These are phyloP conservation scores for Aspergillus sp. DNA, from an alignment of 2,329 filamentous ascomycete genomes.

Conservation along the genomic window DNA sequence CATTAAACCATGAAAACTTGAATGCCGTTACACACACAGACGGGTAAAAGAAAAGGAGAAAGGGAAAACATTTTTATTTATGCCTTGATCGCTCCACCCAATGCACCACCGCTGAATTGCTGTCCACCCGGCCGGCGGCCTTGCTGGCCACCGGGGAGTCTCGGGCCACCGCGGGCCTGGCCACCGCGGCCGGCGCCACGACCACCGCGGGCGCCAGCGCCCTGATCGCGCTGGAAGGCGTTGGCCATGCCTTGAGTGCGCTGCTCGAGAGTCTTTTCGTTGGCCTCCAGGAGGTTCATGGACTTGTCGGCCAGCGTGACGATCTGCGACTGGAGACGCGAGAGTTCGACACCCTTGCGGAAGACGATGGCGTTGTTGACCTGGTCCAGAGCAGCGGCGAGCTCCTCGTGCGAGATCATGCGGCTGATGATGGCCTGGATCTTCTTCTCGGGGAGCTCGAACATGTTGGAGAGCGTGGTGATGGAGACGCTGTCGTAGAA, in stretches of 20 bases:
- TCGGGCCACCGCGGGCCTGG: slow-evolving; percentile 35
- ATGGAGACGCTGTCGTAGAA: slow-evolving; percentile 97
- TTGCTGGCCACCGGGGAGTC: slow-evolving; percentile 38
- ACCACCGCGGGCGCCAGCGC: slow-evolving; percentile 66
- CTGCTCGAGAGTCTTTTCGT: slow-evolving; percentile 96
- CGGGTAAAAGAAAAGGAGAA: neutral
- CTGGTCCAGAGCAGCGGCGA: slow-evolving; percentile 93
- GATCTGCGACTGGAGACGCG: slow-evolving; percentile 89
- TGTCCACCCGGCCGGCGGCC: slow-evolving; percentile 47
- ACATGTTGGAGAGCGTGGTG: slow-evolving; percentile 84
- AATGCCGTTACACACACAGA: neutral
- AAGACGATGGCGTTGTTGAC: slow-evolving; percentile 97
- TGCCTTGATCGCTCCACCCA: slow-evolving; percentile 51
- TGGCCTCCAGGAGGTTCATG: slow-evolving; percentile 90
- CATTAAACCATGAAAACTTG: slow-evolving; percentile 18
- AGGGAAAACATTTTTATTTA: slow-evolving; percentile 31
- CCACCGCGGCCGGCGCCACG: slow-evolving; percentile 48
- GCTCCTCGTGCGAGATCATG: slow-evolving; percentile 99
- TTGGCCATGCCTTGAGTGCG: slow-evolving; percentile 93
- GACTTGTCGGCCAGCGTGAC: slow-evolving; percentile 95
- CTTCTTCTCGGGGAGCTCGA: slow-evolving; percentile 87
- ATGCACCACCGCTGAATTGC: slow-evolving; percentile 50
- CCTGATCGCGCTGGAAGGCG: slow-evolving; percentile 90
- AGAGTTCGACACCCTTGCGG: slow-evolving; percentile 98
- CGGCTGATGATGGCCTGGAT: slow-evolving; percentile 94